phyloP scores from a whole-genome alignment of 139 green algal genomes.

The Micromonas commoda region DNA sequence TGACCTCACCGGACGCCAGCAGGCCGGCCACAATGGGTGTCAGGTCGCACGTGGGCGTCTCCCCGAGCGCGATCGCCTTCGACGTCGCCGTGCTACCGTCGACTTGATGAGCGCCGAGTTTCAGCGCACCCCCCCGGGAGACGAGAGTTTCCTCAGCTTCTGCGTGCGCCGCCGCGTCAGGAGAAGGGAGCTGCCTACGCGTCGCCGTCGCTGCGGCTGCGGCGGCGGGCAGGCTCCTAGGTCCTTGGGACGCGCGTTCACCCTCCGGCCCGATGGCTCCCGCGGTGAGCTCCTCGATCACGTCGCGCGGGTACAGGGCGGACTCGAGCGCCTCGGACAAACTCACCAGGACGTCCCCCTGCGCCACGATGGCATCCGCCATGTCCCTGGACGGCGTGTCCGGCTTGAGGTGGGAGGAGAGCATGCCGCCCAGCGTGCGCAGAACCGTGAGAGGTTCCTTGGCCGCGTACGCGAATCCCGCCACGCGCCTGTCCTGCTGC shows the following conservation, averaged over 20 bases:
- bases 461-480: background rate
- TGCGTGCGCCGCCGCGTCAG: too few relatives aligned
- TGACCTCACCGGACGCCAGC: background rate
- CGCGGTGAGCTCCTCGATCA: background rate
- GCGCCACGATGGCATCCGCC: slow-evolving; percentile 10
- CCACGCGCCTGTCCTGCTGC: background rate
- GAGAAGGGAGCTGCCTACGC: too few relatives aligned
- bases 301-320: background rate
- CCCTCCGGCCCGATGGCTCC: too few relatives aligned
- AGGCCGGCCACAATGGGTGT: background rate
- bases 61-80: too few relatives aligned
- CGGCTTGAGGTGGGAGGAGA: slow-evolving; percentile 8
- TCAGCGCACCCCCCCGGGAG: too few relatives aligned
- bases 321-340: background rate
- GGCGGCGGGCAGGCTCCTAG: background rate
- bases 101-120: too few relatives aligned
- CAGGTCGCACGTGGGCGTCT: background rate
- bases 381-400: slow-evolving; percentile 16
- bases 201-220: too few relatives aligned
- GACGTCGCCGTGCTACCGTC: too few relatives aligned
- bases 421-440: slow-evolving; percentile 2
- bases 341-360: background rate
- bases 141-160: too few relatives aligned
- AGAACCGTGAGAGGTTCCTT: slow-evolving; percentile 6
- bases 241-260: background rate